phyloP scores from a whole-genome alignment of 176 grass and related monocot species.

The bread wheat (Triticum aestivum) region DNA sequence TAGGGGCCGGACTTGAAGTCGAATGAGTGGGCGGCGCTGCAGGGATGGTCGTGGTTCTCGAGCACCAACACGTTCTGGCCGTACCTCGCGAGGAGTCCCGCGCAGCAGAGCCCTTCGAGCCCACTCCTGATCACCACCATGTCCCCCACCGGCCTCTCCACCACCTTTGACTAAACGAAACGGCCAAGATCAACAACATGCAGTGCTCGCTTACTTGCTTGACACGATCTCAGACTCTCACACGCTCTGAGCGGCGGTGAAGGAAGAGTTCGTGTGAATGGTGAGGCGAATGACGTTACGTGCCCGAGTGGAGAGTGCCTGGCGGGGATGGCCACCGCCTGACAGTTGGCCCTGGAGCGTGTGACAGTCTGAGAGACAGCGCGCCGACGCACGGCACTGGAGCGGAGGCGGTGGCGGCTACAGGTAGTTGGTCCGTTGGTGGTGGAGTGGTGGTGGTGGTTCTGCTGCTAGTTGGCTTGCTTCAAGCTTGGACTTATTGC shows the following conservation, averaged over 20 bases:
- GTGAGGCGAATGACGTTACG: too few relatives aligned
- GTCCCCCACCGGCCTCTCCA: conserved; percentile 67
- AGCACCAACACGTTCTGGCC: conserved; percentile 68
- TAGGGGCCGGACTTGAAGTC: conserved; percentile 11
- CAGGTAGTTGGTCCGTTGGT: too few relatives aligned
- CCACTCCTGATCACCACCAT: conserved; percentile 74
- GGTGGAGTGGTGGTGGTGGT: too few relatives aligned
- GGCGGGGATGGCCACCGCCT: too few relatives aligned
- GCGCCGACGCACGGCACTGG: too few relatives aligned
- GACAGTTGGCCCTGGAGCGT: too few relatives aligned
- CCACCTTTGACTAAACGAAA: background rate
- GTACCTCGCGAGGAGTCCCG: conserved; percentile 73
- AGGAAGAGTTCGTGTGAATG: background rate
- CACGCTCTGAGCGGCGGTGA: background rate
- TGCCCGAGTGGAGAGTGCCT: too few relatives aligned
- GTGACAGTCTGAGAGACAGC: too few relatives aligned
- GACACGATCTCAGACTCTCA: background rate
- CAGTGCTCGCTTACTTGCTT: background rate
- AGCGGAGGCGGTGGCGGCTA: too few relatives aligned
- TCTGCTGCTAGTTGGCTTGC: too few relatives aligned
- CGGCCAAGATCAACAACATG: background rate
- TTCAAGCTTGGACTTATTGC: too few relatives aligned
- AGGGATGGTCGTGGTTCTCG: conserved; percentile 73
- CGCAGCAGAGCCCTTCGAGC: conserved; percentile 68
- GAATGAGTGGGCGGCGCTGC: conserved; percentile 85